phyloP scores from a whole-genome alignment of 371 early-diverging fungal genomes.

The Actinomucor elegans region DNA sequence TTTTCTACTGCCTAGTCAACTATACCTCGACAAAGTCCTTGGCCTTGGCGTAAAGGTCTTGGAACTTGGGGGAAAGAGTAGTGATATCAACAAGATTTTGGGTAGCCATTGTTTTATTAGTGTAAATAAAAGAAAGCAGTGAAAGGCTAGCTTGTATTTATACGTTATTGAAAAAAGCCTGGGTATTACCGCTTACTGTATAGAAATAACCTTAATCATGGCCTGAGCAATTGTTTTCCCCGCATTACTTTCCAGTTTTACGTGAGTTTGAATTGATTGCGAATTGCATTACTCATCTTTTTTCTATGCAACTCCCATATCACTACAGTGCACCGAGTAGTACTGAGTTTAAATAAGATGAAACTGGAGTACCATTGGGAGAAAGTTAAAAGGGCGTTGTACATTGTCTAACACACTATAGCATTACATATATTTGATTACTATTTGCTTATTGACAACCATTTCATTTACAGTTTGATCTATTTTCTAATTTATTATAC shows the following conservation, averaged over 20 bases:
- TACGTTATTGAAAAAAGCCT: not conserved
- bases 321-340: too few species aligned
- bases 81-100: slow-evolving; percentile 43
- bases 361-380: too few species aligned
- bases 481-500: too few species aligned
- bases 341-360: too few species aligned
- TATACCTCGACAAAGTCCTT: slow-evolving; percentile 79
- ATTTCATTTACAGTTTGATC: too few species aligned
- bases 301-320: too few species aligned
- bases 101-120: slow-evolving; percentile 31
- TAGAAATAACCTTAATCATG: slow-evolving; percentile 8
- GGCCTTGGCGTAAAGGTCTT: slow-evolving; percentile 67
- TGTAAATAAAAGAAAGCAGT: not conserved
- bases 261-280: too few species aligned
- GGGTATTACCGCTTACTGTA: slow-evolving; percentile 23
- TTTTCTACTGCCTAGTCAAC: too few species aligned
- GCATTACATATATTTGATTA: too few species aligned
- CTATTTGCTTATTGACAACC: too few species aligned
- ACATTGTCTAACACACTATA: too few species aligned
- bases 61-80: slow-evolving; percentile 63
- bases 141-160: not conserved
- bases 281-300: slow-evolving; percentile 15
- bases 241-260: slow-evolving; percentile 3
- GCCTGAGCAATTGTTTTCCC: slow-evolving; percentile 14
- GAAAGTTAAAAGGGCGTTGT: too few species aligned